These are phyloP conservation scores for Pseudogymnoascus sp. DNA, from an alignment of 2,329 filamentous ascomycete genomes.

Conservation along the genomic window DNA sequence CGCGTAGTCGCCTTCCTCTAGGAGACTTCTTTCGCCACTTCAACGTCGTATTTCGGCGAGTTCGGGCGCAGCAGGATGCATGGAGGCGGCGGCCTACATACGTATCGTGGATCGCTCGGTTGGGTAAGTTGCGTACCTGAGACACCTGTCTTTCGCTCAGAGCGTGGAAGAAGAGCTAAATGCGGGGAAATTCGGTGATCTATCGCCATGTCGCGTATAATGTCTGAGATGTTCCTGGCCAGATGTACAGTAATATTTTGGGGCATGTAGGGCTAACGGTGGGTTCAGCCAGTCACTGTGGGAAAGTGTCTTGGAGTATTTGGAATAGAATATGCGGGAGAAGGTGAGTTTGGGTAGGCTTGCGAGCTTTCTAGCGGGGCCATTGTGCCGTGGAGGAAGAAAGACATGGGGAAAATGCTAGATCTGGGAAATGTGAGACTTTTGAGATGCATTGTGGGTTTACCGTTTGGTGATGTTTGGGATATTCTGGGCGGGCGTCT, in stretches of 20 bases:
- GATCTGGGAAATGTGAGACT: not conserved
- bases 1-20: not conserved
- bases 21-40: not conserved
- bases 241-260: not conserved
- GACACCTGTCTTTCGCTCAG: not conserved
- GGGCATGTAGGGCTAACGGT: not conserved
- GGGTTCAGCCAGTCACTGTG: not conserved
- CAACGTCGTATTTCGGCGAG: not conserved
- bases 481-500: not conserved
- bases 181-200: not conserved
- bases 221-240: not conserved
- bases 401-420: not conserved
- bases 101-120: not conserved
- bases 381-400: not conserved
- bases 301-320: not conserved
- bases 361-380: not conserved
- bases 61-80: not conserved
- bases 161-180: not conserved
- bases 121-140: not conserved
- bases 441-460: not conserved
- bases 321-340: conserved; percentile 3
- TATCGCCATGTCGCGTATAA: not conserved
- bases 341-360: not conserved
- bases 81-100: not conserved
- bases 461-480: not conserved